Evolutionary conservation across 768 basidiomycete species (phyloP), one percentile per base, ranked within the genome.

Genomic region (Calvatia gigantea): DNA sequence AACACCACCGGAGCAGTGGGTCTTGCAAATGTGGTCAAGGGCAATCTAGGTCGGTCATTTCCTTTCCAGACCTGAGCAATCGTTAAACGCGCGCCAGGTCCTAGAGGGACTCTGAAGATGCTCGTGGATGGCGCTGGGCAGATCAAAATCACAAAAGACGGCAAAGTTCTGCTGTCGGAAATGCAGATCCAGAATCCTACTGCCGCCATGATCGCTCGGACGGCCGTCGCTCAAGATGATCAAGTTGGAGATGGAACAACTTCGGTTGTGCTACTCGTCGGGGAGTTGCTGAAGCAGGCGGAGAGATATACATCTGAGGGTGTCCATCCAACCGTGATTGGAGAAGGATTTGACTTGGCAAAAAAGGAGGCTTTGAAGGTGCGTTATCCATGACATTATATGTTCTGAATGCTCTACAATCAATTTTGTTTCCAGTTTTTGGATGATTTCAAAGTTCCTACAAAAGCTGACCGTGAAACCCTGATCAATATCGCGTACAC

Each of bases 161-260:
- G 97, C 60, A 99, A 99, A 75, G 96, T 98, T 38, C 75, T 99
- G 54, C 79, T 99, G 56, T 96, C 94, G 38, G 97, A 99, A 76
- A 99, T 99, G 97, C 97, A 98, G 75, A 99, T 99, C 64, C 90
- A 92, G 74, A 98, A 99, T 70, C 97, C 97, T 28, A 98, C 97
- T 2, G 97, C 97, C 15, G 95, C 97, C 29, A 96, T 99, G 93
- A 94, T 99, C 67, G 97, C 97, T 43, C 85, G 94, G 49, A 98
- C 97, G 39, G 97, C 97, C 12, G 96, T 98, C 21, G 96, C 97
- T 2, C 97, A 98, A 69, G 97, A 99, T 63, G 97, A 98, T 67
- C 95, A 98, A 80, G 95, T 97, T 41, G 97, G 97, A 60, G 97
- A 99, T 74, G 97, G 97, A 53, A 99, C 97, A 31, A 99, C 97